Conservation (phyloP, 2,329 filamentous ascomycete genomes). For the Pseudopithomyces maydicus region DNA sequence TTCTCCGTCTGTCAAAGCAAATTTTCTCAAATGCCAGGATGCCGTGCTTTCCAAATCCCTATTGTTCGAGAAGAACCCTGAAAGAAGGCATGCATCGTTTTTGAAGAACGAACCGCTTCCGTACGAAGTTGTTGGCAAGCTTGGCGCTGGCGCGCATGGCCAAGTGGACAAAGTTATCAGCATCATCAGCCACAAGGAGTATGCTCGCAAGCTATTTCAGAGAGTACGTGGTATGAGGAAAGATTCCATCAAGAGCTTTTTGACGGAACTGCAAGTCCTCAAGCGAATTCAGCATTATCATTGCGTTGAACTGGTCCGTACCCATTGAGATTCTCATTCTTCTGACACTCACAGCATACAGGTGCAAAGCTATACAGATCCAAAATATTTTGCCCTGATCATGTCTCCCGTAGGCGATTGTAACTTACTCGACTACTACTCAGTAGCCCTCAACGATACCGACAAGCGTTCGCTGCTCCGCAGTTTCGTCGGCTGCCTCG, state of each 20-base stretch:
- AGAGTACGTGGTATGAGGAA: constrained; percentile 3
- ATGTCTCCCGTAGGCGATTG: constrained; percentile 28
- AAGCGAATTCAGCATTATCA: constrained; percentile 14
- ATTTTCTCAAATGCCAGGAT: constrained; percentile 9
- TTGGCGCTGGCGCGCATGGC: constrained; percentile 8
- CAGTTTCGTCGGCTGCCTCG: constrained; percentile 9
- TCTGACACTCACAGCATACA: not conserved
- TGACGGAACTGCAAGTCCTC: constrained; percentile 7
- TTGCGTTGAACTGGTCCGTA: constrained; percentile 6
- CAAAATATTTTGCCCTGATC: constrained; percentile 27
- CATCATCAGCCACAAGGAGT: not conserved
- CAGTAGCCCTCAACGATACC: not conserved
- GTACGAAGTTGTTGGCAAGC: constrained; percentile 9
- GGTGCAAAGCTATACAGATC: constrained; percentile 29
- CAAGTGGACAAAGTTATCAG: constrained; percentile 12
- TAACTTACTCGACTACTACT: constrained; percentile 9
- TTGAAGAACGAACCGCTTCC: constrained; percentile 6
- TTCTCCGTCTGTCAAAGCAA: constrained; percentile 3
- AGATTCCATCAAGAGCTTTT: constrained; percentile 12
- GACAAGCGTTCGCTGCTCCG: constrained; percentile 1
- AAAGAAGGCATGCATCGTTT: constrained; percentile 7
- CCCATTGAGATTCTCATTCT: not conserved
- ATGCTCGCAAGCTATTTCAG: constrained; percentile 4
- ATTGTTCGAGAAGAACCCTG: constrained; percentile 10
- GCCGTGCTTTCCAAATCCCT: constrained; percentile 13